phyloP scores from a whole-genome alignment of 371 early-diverging fungal genomes.

The Lichtheimia corymbifera region DNA sequence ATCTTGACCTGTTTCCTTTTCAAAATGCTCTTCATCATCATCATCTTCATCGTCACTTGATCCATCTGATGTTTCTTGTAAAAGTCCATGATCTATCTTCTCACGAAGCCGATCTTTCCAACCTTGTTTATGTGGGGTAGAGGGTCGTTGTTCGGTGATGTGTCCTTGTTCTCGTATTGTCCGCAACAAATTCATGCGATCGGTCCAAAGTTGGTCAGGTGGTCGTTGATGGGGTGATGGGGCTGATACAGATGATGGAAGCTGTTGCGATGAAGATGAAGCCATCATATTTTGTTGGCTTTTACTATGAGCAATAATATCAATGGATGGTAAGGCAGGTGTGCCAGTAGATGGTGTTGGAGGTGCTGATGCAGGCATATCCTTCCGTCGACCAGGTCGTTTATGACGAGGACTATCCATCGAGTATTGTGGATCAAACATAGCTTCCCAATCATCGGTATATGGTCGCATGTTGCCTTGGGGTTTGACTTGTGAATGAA shows the following conservation, averaged over 20 bases:
- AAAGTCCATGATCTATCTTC: conserved; percentile 4
- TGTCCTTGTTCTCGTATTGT: conserved; percentile 14
- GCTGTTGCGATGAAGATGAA: conserved; percentile 5
- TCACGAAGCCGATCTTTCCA: conserved; percentile 6
- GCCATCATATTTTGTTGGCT: not conserved
- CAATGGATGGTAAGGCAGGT: conserved; percentile 13
- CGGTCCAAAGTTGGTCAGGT: conserved; percentile 2
- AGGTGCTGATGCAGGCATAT: conserved; percentile 1
- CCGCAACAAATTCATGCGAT: conserved; percentile 9
- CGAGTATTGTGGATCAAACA: conserved; percentile 20
- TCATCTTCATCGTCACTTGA: not conserved
- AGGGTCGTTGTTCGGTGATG: not conserved
- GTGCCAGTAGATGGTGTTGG: conserved; percentile 1
- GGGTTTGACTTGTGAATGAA: too few relatives aligned
- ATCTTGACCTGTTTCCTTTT: not conserved
- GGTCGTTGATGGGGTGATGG: conserved; percentile 3
- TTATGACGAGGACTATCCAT: conserved; percentile 3
- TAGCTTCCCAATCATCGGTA: conserved; percentile 19
- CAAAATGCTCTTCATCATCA: conserved; percentile 1
- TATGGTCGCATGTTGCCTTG: too few relatives aligned
- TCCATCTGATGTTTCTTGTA: not conserved
- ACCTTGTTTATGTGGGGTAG: not conserved
- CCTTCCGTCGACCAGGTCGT: conserved; percentile 1
- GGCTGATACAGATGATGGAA: conserved; percentile 5
- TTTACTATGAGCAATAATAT: not conserved